Evolutionary conservation across 2,329 filamentous ascomycete species (phyloP).

Genomic region (Lecanicillium sp.): DNA sequence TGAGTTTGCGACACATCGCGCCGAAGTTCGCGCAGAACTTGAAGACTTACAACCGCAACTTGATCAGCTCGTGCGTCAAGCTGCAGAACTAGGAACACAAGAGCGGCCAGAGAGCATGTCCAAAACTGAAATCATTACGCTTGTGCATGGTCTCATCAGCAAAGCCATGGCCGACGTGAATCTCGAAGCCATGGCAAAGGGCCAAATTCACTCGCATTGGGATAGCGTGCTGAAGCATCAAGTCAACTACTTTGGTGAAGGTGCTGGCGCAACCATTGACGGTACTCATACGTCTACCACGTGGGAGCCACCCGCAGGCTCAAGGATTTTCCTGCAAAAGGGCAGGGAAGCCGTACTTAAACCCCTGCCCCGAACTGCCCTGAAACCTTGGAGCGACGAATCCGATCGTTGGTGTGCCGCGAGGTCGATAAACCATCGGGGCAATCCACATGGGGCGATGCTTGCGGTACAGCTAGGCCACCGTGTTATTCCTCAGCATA

Average conservation of each 20-base stretch:
- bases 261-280: conserved; percentile 59
- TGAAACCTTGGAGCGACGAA: conserved; percentile 64
- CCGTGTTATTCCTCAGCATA: conserved; percentile 54
- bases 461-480: conserved; percentile 55
- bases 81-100: conserved; percentile 18
- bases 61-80: conserved; percentile 22
- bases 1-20: conserved; percentile 28
- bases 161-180: conserved; percentile 36
- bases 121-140: conserved; percentile 28
- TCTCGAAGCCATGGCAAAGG: conserved; percentile 37
- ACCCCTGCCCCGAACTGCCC: conserved; percentile 40
- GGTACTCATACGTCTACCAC: conserved; percentile 50
- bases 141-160: conserved; percentile 33
- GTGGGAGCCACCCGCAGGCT: conserved; percentile 26
- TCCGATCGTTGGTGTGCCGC: conserved; percentile 84
- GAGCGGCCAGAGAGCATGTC: conserved; percentile 24
- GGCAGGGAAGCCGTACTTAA: conserved; percentile 14
- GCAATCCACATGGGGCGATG: conserved; percentile 46
- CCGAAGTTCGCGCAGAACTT: conserved; percentile 33
- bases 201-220: conserved; percentile 36
- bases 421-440: conserved; percentile 27
- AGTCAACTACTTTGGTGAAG: conserved; percentile 66
- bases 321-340: conserved; percentile 9
- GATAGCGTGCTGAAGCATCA: conserved; percentile 37
- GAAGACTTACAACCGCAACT: conserved; percentile 26